Percentiles rank a stretch among this genome's conserved stretches.
Conservation (phyloP, 2,329 filamentous ascomycete species). For the Epicoccum sorghinum region DNA sequence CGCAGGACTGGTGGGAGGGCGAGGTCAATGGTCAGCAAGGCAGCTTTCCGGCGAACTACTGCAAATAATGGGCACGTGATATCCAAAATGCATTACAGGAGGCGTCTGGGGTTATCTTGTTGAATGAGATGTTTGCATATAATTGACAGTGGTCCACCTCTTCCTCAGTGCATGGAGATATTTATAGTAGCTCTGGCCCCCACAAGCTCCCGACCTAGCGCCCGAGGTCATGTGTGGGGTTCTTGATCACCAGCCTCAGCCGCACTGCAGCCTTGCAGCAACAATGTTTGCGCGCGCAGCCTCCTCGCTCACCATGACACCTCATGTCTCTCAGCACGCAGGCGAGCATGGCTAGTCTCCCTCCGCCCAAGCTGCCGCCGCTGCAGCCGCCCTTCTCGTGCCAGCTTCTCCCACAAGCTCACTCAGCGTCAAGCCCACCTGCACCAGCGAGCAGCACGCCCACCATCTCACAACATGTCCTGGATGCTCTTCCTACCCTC, state of each 20-base stretch:
- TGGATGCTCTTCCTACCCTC: constrained; percentile 46
- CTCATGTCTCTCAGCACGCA: constrained; percentile 2
- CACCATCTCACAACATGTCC: background rate
- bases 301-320: background rate
- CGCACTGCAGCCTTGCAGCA: background rate
- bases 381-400: constrained; percentile 36
- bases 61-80: constrained; percentile 49
- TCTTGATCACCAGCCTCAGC: constrained; percentile 1
- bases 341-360: constrained; percentile 21
- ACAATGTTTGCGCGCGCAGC: background rate
- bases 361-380: constrained; percentile 16
- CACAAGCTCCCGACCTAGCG: constrained; percentile 2
- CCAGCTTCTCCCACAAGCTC: constrained; percentile 25
- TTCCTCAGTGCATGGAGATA: background rate
- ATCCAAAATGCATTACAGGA: constrained; percentile 34
- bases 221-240: background rate
- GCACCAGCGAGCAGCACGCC: constrained; percentile 6
- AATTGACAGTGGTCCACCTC: too few relatives aligned
- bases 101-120: constrained; percentile 15
- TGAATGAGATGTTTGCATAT: too few relatives aligned
- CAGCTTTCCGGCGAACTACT: constrained; percentile 85
- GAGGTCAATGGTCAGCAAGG: constrained; percentile 72
- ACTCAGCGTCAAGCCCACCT: constrained; percentile 17
- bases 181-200: constrained; percentile 1
- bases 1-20: constrained; percentile 88